Percentiles rank a stretch among this genome's conserved stretches.
phyloP scores from a whole-genome alignment of 2,329 filamentous ascomycete species.

The Colletotrichum sansevieriae region DNA sequence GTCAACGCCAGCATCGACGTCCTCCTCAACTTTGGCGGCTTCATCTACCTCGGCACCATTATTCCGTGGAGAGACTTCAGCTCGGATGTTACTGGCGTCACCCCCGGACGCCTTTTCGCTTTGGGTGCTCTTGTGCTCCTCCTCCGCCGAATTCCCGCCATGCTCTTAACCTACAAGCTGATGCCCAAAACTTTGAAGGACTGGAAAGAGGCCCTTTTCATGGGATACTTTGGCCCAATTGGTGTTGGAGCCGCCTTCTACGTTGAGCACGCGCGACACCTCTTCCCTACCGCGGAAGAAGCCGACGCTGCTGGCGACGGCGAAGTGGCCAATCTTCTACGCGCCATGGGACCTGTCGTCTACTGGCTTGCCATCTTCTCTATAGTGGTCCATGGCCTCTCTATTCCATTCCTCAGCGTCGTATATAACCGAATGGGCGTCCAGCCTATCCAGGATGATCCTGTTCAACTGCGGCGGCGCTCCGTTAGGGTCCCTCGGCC shows the following conservation, averaged over 20 bases:
- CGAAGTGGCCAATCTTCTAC: slow-evolving; percentile 51
- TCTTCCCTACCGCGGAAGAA: slow-evolving; percentile 54
- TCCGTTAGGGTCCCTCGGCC: slow-evolving; percentile 54
- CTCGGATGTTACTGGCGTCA: slow-evolving; percentile 66
- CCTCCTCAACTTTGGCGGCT: slow-evolving; percentile 70
- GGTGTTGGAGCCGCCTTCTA: slow-evolving; percentile 84
- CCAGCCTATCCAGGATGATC: slow-evolving; percentile 58
- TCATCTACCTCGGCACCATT: slow-evolving; percentile 69
- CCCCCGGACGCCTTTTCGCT: slow-evolving; percentile 60
- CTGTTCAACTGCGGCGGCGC: slow-evolving; percentile 53
- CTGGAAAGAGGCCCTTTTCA: slow-evolving; percentile 71
- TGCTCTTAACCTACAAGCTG: slow-evolving; percentile 66
- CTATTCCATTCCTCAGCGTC: slow-evolving; percentile 58
- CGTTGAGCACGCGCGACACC: slow-evolving; percentile 62
- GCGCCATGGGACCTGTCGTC: slow-evolving; percentile 54
- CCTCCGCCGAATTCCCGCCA: slow-evolving; percentile 69
- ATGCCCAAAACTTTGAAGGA: slow-evolving; percentile 65
- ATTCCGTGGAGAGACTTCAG: slow-evolving; percentile 70
- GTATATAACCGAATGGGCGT: slow-evolving; percentile 56
- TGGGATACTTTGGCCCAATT: slow-evolving; percentile 81
- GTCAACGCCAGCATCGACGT: slow-evolving; percentile 71
- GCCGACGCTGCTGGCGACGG: slow-evolving; percentile 52
- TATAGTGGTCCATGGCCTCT: slow-evolving; percentile 62
- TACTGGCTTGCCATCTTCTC: slow-evolving; percentile 58
- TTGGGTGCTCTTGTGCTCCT: slow-evolving; percentile 66